A percentile compares a stretch with the other conserved stretches of the same genome.
These are phyloP conservation scores for Ramularia collo-cygni DNA, from an alignment of 2,329 filamentous ascomycete genomes.

Conservation along the genomic window DNA sequence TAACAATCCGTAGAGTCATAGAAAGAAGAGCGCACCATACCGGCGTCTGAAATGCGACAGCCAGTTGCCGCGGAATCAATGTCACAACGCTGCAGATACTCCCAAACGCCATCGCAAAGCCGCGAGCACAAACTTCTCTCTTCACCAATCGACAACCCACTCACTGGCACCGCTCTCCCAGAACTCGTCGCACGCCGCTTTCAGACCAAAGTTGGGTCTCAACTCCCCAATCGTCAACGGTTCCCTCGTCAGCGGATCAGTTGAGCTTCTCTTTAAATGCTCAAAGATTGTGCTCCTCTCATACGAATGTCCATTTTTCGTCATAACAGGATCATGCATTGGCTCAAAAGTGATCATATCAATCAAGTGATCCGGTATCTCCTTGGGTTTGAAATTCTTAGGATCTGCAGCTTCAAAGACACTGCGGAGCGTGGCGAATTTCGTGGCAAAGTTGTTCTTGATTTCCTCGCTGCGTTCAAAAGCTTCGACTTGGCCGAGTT, in stretches of 20 bases:
- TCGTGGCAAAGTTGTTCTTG: conserved; percentile 32
- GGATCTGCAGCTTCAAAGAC: conserved; percentile 44
- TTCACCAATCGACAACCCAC: conserved; percentile 46
- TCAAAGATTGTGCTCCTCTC: conserved; percentile 80
- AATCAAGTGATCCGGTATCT: conserved; percentile 68
- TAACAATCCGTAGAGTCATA: too few relatives aligned
- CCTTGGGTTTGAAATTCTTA: conserved; percentile 39
- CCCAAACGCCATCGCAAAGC: not conserved
- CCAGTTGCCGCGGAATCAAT: too few relatives aligned
- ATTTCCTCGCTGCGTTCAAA: conserved; percentile 45
- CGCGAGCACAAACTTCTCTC: too few relatives aligned
- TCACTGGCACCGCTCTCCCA: conserved; percentile 82
- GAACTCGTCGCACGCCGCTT: conserved; percentile 78
- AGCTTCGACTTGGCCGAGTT: conserved; percentile 39
- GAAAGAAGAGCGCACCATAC: too few relatives aligned
- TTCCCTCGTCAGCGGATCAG: conserved; percentile 79
- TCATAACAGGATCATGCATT: conserved; percentile 45
- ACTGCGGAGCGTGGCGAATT: conserved; percentile 38
- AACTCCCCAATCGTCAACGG: conserved; percentile 63
- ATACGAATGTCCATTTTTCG: conserved; percentile 82
- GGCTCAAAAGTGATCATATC: conserved; percentile 49
- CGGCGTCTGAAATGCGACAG: too few relatives aligned
- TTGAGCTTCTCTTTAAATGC: conserved; percentile 67
- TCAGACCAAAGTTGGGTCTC: conserved; percentile 73
- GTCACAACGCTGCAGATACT: too few relatives aligned